phyloP scores from a whole-genome alignment of 164 flowering plant genomes.

The Berberis vulgaris region DNA sequence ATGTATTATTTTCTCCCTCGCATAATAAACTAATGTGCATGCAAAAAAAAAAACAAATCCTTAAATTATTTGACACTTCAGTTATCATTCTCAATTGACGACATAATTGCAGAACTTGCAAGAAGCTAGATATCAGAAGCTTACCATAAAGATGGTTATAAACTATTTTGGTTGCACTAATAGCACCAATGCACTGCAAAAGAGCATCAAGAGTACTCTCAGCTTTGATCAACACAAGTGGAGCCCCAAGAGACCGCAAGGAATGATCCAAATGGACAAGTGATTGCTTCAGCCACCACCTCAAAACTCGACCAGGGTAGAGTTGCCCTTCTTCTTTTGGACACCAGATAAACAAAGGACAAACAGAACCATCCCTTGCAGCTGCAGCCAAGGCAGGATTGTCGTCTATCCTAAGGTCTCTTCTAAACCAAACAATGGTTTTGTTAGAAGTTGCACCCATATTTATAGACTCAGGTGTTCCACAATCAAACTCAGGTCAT shows the following conservation, averaged over 20 bases:
- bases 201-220: conserved; percentile 60
- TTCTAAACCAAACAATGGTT: conserved; percentile 90
- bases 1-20: no score
- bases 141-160: conserved; percentile 89
- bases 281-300: conserved; percentile 98
- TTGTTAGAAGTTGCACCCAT: conserved; percentile 37
- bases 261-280: conserved; percentile 64
- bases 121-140: conserved; percentile 5
- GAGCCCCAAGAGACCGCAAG: conserved; percentile 65
- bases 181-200: conserved; percentile 44
- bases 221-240: conserved; percentile 53
- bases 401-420: conserved; percentile 92
- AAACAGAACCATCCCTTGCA: conserved; percentile 62
- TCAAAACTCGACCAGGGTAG: conserved; percentile 81
- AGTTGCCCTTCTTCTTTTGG: conserved; percentile 85
- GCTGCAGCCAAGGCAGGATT: conserved; percentile 88
- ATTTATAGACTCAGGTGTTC: background rate
- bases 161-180: conserved; percentile 69
- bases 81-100: no score
- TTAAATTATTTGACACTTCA: no score
- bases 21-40: no score
- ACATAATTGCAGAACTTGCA: background rate
- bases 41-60: no score
- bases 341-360: conserved; percentile 89
- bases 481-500: background rate